Conservation (phyloP, 148 eudicot species). For the Mesembryanthemum crystallinum region DNA sequence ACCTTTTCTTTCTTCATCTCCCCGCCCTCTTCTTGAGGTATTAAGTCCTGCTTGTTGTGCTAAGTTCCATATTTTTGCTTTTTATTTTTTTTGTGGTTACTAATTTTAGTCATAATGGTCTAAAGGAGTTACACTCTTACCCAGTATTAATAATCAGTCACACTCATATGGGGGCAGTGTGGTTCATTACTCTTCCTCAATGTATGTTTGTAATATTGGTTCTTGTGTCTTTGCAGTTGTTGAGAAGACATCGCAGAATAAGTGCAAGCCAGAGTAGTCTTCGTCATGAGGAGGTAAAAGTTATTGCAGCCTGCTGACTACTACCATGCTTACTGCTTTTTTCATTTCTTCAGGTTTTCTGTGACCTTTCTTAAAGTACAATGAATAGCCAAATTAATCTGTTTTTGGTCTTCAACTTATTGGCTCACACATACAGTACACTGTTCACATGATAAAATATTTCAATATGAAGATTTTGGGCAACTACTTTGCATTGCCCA, state of each 20-base stretch:
- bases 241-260: constrained; percentile 83
- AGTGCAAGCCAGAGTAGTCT: constrained; percentile 53
- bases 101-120: constrained; percentile 5
- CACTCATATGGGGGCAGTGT: background rate
- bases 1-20: background rate
- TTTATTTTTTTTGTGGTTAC: background rate
- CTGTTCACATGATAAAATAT: too few relatives aligned
- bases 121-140: background rate
- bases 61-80: background rate
- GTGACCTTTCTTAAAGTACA: background rate
- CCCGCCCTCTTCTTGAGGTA: background rate
- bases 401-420: constrained; percentile 2
- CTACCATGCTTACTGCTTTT: background rate
- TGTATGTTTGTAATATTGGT: constrained; percentile 13
- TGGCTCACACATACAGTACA: background rate
- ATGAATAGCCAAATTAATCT: background rate
- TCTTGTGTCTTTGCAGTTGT: constrained; percentile 44
- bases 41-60: background rate
- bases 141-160: background rate
- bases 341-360: background rate
- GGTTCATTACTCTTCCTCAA: background rate
- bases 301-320: background rate
- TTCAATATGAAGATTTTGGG: background rate
- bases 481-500: background rate
- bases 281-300: constrained; percentile 64